phyloP scores from a whole-genome alignment of 1,284 basidiomycete genomes.

The Fomitopsis schrenkii region DNA sequence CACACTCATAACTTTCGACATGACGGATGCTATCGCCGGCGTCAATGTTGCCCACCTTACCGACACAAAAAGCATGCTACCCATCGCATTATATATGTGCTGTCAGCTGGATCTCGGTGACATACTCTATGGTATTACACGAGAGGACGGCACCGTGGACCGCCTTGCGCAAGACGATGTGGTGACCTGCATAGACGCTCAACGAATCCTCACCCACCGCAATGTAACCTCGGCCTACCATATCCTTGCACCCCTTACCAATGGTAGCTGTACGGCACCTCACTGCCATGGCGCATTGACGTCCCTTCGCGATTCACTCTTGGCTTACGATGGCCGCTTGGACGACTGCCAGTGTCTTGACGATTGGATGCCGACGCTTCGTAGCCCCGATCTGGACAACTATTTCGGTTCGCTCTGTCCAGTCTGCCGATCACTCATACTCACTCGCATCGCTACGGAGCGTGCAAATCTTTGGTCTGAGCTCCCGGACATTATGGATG shows the following conservation, averaged over 20 bases:
- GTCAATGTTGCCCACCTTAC: conserved; percentile 12
- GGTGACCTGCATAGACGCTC: not conserved
- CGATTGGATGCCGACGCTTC: no score
- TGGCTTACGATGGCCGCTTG: no score
- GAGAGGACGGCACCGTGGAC: not conserved
- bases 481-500: no score
- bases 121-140: not conserved
- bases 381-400: no score
- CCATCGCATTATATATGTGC: conserved; percentile 3
- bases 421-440: no score
- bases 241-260: not conserved
- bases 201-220: not conserved
- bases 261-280: no score
- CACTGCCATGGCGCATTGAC: no score
- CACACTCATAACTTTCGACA: not conserved
- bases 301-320: no score
- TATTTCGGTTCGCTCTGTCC: no score
- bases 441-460: no score
- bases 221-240: not conserved
- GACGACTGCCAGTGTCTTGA: no score
- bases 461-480: no score
- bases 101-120: not conserved
- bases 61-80: conserved; percentile 7
- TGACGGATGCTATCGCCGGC: conserved; percentile 3
- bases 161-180: not conserved